Percentiles rank a stretch among this genome's conserved stretches.
Evolutionary conservation across 2,329 filamentous ascomycete genomes (phyloP).

Genomic region (Neofusicoccum sp.): DNA sequence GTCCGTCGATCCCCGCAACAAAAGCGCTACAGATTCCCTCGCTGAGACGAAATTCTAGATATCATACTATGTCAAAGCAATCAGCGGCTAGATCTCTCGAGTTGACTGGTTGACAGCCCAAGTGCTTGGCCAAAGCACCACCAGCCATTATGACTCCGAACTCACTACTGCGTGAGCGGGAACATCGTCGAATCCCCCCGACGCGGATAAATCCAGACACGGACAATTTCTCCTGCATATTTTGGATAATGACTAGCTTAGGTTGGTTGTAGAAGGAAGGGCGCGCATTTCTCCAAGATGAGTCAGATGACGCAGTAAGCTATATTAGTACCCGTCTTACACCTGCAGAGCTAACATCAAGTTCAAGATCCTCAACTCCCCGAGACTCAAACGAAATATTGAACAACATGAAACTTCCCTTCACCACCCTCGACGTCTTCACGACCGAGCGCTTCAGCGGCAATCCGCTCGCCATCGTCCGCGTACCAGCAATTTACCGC

Average conservation of each 20-base stretch:
- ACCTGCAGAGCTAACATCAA: not conserved
- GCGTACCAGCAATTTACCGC: conserved; percentile 37
- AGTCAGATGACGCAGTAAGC: not conserved
- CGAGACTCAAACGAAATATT: not conserved
- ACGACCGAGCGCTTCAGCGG: conserved; percentile 47
- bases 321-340: not conserved
- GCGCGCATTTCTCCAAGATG: not conserved
- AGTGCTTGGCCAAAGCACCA: no score
- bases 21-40: no score
- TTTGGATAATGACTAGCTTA: not conserved
- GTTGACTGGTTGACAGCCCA: no score
- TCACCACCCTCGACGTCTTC: conserved; percentile 49
- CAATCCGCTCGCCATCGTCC: conserved; percentile 58
- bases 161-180: no score
- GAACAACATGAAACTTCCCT: conserved; percentile 26
- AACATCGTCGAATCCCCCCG: not conserved
- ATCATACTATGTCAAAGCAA: no score
- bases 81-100: no score
- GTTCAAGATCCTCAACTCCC: not conserved
- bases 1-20: no score
- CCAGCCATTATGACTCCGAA: no score
- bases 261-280: not conserved
- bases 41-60: no score
- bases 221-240: not conserved
- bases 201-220: not conserved